Base-by-base conservation (phyloP, 2,329 filamentous ascomycete genomes). In the Herpotrichia juniperi region DNA sequence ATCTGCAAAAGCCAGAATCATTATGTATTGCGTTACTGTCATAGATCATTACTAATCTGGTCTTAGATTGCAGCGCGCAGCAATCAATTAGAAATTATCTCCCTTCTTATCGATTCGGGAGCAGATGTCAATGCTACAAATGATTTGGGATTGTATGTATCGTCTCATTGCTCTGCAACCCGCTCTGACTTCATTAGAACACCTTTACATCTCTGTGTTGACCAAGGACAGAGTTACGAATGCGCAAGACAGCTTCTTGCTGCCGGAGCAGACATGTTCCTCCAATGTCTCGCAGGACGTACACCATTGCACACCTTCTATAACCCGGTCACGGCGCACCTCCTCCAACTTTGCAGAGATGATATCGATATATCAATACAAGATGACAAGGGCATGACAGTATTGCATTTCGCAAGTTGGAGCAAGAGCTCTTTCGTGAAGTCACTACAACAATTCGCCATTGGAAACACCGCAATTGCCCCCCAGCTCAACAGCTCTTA, bases 361-460 rank as follows among this genome's bases (percentile, higher is more conserved):
- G 48, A 52, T 14, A 35, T 53, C 11, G 55, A 58, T 24, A 34
- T n/a, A 12, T 35, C 17, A 4, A 10, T 26, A 1, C 45, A 56
- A 42, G 55, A 58, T 28, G 21, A 26, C 24, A 7, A 17, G 0
- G 52, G 55, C 9, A 58, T 58, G 55, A 58, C 40, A 4, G 32
- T 56, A 16, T 2, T 30, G 42, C 55, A 58, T n/a, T 56, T 35
- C 12, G 42, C 48, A 12, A 25, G 32, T 11, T 48, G 45, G 42
- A 57, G 26, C 34, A 51, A 43, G 7, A 42, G 25, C 3, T 53
- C 50, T 2, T n/a, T 4, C 2, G 3, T 7, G 1, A 16, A 22
- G 17, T 40, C 45, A 39, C 9, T 54, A n/a, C 42, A 35, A 10
- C 48, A n/a, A 4, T 54, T 22, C 32, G 16, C 17, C 12, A 14